phyloP scores from a whole-genome alignment of 768 basidiomycete species.

The Amanita jacksonii region DNA sequence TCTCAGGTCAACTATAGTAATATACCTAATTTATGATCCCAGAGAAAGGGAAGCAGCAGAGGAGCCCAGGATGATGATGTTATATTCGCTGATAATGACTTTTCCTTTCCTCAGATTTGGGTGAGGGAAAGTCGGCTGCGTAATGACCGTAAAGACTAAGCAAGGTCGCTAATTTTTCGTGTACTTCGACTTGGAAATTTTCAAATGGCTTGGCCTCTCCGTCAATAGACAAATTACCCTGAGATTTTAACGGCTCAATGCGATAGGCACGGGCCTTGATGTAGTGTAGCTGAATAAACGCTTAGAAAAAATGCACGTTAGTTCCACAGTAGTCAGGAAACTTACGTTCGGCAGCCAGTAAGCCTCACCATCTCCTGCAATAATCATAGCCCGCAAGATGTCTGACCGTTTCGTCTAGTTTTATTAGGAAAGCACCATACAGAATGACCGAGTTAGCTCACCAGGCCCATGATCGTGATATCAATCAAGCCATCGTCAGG shows the following conservation, averaged over 20 bases:
- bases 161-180: constrained; percentile 54
- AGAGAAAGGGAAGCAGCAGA: too few relatives aligned
- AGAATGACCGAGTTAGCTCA: constrained; percentile 21
- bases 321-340: neutral
- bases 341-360: constrained; percentile 55
- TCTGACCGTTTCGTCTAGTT: constrained; percentile 1
- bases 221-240: constrained; percentile 61
- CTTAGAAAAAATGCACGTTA: neutral
- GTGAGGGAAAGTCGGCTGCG: constrained; percentile 39
- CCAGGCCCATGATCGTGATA: constrained; percentile 53
- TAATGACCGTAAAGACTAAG: constrained; percentile 57
- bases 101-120: too few relatives aligned
- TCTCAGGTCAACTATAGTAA: too few relatives aligned
- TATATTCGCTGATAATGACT: too few relatives aligned
- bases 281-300: constrained; percentile 45
- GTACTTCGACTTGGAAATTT: constrained; percentile 70
- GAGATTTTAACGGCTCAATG: constrained; percentile 44
- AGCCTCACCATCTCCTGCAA: constrained; percentile 48
- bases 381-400: constrained; percentile 33
- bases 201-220: constrained; percentile 71
- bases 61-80: too few relatives aligned
- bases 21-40: too few relatives aligned
- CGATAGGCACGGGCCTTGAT: constrained; percentile 69
- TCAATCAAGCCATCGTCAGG: constrained; percentile 77
- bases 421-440: neutral